Evolutionary conservation across 2,329 filamentous ascomycete genomes (phyloP).

Genomic region (Colletotrichum sp.): DNA sequence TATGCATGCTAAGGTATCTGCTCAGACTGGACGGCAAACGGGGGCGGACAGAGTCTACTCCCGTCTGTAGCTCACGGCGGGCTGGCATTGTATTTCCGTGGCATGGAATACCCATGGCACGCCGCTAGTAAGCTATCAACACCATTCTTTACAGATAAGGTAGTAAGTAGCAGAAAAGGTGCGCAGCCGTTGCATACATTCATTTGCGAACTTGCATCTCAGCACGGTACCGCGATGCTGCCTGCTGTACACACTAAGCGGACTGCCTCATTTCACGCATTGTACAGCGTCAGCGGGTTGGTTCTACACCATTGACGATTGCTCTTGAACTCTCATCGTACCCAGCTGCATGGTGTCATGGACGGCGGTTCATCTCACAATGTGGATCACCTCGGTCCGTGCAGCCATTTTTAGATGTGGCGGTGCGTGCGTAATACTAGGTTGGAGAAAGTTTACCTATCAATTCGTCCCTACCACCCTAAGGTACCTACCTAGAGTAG

Average conservation of each 20-base stretch:
- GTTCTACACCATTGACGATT: too few relatives aligned
- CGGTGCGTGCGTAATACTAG: neutral
- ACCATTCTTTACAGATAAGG: neutral
- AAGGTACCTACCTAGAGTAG: neutral
- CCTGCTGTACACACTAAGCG: neutral
- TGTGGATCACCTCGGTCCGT: neutral
- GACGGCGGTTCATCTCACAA: neutral
- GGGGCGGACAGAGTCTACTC: neutral
- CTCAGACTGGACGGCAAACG: neutral
- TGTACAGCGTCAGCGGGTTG: neutral
- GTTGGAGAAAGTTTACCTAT: neutral
- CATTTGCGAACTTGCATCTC: neutral
- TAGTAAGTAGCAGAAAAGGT: neutral
- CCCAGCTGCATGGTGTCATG: neutral
- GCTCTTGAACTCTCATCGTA: too few relatives aligned
- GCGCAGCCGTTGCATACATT: neutral
- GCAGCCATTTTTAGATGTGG: constrained; percentile 3
- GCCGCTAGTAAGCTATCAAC: neutral
- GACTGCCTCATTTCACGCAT: neutral
- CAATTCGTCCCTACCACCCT: neutral
- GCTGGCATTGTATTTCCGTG: neutral
- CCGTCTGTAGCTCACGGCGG: neutral
- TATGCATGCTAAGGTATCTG: neutral
- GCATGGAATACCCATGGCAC: neutral
- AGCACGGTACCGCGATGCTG: neutral